Percentiles rank a stretch among this genome's conserved stretches.
phyloP scores from a whole-genome alignment of 495 filamentous ascomycete species.

The Baudoinia panamericana region DNA sequence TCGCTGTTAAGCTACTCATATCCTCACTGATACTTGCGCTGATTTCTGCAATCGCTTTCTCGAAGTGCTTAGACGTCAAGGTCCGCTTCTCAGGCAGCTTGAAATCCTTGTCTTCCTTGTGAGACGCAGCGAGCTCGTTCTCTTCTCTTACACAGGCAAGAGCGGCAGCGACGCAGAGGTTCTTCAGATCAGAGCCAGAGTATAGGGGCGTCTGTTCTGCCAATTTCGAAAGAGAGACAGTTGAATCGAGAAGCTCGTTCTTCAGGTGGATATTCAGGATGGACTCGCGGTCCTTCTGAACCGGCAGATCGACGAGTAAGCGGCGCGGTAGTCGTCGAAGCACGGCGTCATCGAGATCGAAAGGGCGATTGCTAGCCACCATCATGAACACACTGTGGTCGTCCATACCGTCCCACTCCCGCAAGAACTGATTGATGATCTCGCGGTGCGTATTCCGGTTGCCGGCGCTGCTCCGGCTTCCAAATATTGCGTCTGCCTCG shows the following conservation, averaged over 20 bases:
- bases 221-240: slow-evolving; percentile 56
- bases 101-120: slow-evolving; percentile 35
- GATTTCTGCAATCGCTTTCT: slow-evolving; percentile 76
- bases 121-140: slow-evolving; percentile 36
- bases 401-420: slow-evolving; percentile 96
- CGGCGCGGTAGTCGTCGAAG: slow-evolving; percentile 71
- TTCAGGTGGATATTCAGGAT: slow-evolving; percentile 80
- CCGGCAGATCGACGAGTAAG: slow-evolving; percentile 77
- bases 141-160: slow-evolving; percentile 80
- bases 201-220: slow-evolving; percentile 77
- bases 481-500: slow-evolving; percentile 87
- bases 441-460: slow-evolving; percentile 62
- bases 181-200: slow-evolving; percentile 93
- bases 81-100: slow-evolving; percentile 54
- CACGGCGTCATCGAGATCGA: slow-evolving; percentile 90
- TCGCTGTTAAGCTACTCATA: slow-evolving; percentile 73
- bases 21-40: slow-evolving; percentile 88
- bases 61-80: slow-evolving; percentile 58
- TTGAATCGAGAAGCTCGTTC: slow-evolving; percentile 54
- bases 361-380: slow-evolving; percentile 95
- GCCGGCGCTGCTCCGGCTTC: slow-evolving; percentile 48
- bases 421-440: slow-evolving; percentile 91
- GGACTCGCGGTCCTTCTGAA: slow-evolving; percentile 56
- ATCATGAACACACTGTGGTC: slow-evolving; percentile 82
- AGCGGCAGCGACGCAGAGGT: slow-evolving; percentile 79